Percentiles rank a stretch among this genome's conserved stretches.
These are phyloP conservation scores for Helminthosporium solani DNA, from an alignment of 2,329 filamentous ascomycete genomes.

Conservation along the genomic window DNA sequence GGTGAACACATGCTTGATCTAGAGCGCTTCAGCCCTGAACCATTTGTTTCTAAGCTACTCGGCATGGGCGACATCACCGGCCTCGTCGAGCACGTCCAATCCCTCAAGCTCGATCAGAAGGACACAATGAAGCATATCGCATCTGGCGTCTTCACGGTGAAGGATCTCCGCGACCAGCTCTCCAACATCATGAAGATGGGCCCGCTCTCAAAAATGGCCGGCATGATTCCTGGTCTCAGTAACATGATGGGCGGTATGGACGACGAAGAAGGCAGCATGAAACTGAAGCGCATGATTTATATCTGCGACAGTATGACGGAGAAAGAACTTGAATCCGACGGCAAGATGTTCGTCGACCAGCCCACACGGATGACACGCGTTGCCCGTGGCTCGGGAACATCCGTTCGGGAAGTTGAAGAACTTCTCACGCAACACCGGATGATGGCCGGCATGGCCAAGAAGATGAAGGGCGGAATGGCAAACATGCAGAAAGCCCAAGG, in stretches of 20 bases:
- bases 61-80: constrained; percentile 98
- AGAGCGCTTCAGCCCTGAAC: constrained; percentile 86
- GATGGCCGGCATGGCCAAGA: constrained; percentile 99
- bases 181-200: constrained; percentile 99
- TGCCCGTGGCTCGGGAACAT: constrained; percentile 85
- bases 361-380: constrained; percentile 91
- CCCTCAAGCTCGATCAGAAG: constrained; percentile 92
- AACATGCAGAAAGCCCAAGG: constrained; percentile 94
- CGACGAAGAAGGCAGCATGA: constrained; percentile 90
- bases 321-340: constrained; percentile 92
- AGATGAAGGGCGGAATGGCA: constrained; percentile 96
- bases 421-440: constrained; percentile 96
- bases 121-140: constrained; percentile 99
- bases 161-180: constrained; percentile 91
- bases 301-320: constrained; percentile 98
- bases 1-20: constrained; percentile 96
- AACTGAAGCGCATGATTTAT: constrained; percentile 97
- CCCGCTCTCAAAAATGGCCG: constrained; percentile 92
- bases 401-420: constrained; percentile 90
- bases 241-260: constrained; percentile 95
- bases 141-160: constrained; percentile 92
- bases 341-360: constrained; percentile 90
- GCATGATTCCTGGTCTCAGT: constrained; percentile 95
- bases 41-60: constrained; percentile 89
- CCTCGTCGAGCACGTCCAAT: constrained; percentile 93